Evolutionary conservation across 345 rosid genomes (phyloP), one percentile per base, ranked within the genome.

Genomic region (Dipteronia dyeriana): DNA sequence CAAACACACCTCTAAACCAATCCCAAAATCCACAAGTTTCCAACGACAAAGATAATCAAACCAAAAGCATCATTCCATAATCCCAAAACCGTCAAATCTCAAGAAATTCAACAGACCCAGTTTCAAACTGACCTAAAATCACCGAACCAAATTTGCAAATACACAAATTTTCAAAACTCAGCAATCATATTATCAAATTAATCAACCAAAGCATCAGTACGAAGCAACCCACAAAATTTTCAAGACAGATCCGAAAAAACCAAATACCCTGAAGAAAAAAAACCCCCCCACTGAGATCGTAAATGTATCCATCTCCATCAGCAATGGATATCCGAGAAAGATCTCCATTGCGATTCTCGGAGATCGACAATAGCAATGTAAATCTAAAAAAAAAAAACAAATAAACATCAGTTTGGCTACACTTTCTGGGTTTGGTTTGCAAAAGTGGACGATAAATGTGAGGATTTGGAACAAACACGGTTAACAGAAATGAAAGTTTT

Each of bases 151-250:
- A 14, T 26, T 13, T 53, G 3, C 25, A 63, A 26, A 10, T 63
- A 31, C n/a, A 20, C 43, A 49, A 64, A 49, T 3, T 6, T 26
- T 20, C 19, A 51, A 39, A 60, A 60, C 38, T 22, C 76, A 57
- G 22, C 0, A 20, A 73, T 3, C 20, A 41, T n/a, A 56, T 71
- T 14, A 56, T 39, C 17, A 59, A 41, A 41, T 38, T 73, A 25
- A 56, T 73, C 67, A 70, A 53, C 43, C 62, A 70, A 70, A 70
- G 3, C 63, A 22, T 20, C 14, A 29, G 53, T 54, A 19, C 12
- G 2, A 56, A 20, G 19, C 9, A 16, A 45, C n/a, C 49, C 39
- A 64, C 20, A 31, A 64, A 63, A 20, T 25, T 29, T 2, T 11
- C 41, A 62, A 64, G 53, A 49, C 45, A 64, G 70, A 49, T 74